Base-by-base conservation (phyloP, 1,139 yeast species). In the Candida anutae region DNA sequence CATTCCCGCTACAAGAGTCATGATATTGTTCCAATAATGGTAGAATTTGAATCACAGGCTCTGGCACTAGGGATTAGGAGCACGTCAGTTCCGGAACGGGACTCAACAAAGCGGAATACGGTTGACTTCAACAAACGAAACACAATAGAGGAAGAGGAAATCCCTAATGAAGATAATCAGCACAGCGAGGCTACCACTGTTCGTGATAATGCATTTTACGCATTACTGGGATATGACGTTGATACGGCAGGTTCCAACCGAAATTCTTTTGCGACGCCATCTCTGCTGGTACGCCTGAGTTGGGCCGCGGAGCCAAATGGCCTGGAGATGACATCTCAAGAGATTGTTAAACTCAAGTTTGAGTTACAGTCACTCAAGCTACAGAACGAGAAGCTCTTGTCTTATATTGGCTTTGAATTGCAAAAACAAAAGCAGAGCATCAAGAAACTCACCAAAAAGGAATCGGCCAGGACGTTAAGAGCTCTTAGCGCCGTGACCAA, bases 401-500 rank as follows among this genome's bases (percentile, higher is more conserved):
- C 76, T 15, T 73, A 70, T 41, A 73, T 73, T 45, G 77, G 78
- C 16, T 73, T 70, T 40, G 69, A 71, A 37, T 50, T 70, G 31
- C 78, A 73, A 38, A 64, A 68, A 33, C 68, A 64, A 37, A 63
- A 62, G 50, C 56, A 61, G 37, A 63, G 59, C 39, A 55, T 63
- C 31, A 56, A 56, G 38, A 61, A 55, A 36, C 48, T 65, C 28
- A 53, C 65, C n/a, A 58, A 58, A 29, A 58, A 58, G 32, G 64
- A 61, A 39, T 43, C 62, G 18, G 37, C 36, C 9, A 29, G 43
- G 12, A 36, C 46, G 5, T 36, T 45, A 29, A 39, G 40, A 30
- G 36, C 42, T 10, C 32, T 46, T 13, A 37, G 37, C 24, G 35
- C 33, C 32, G 46, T 35, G 28, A 39, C 33, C 17, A 37, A 36